These are phyloP conservation scores for Alloteropsis semialata DNA, from an alignment of 176 grass and related monocot species.

Conservation along the genomic window DNA sequence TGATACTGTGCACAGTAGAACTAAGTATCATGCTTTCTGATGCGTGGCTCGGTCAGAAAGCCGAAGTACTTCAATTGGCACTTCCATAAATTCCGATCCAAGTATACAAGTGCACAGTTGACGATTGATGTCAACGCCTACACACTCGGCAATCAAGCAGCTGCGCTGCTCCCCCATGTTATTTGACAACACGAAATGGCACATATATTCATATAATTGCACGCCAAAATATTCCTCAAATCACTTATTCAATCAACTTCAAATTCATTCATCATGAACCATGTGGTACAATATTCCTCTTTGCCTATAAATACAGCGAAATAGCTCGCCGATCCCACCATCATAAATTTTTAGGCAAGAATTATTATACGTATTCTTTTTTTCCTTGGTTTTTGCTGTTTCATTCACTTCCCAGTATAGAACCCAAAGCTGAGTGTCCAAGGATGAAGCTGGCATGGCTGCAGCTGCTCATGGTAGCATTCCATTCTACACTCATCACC, in stretches of 20 bases:
- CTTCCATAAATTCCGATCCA: neutral
- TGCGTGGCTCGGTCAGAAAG: neutral
- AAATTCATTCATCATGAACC: neutral
- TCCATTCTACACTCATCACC: conserved; percentile 6
- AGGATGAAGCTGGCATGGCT: neutral
- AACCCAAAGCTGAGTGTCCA: neutral
- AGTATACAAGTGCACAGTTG: neutral
- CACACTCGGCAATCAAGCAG: neutral
- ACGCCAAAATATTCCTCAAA: conserved; percentile 24
- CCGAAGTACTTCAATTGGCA: neutral
- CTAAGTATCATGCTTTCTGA: neutral
- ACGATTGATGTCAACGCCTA: conserved; percentile 18
- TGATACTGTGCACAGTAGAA: neutral
- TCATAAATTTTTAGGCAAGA: neutral
- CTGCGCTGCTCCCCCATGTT: conserved; percentile 9
- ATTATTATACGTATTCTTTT: neutral
- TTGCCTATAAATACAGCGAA: conserved; percentile 13
- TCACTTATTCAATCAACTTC: neutral
- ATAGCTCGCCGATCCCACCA: neutral
- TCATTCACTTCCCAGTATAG: neutral
- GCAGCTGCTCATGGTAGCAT: conserved; percentile 18
- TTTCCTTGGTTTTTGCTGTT: neutral
- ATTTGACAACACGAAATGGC: conserved; percentile 8
- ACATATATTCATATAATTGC: neutral
- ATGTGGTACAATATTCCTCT: neutral